A percentile compares a stretch with the other conserved stretches of the same genome.
These are phyloP conservation scores for Aaosphaeria arxii DNA, from an alignment of 2,329 filamentous ascomycete species.

Conservation along the genomic window DNA sequence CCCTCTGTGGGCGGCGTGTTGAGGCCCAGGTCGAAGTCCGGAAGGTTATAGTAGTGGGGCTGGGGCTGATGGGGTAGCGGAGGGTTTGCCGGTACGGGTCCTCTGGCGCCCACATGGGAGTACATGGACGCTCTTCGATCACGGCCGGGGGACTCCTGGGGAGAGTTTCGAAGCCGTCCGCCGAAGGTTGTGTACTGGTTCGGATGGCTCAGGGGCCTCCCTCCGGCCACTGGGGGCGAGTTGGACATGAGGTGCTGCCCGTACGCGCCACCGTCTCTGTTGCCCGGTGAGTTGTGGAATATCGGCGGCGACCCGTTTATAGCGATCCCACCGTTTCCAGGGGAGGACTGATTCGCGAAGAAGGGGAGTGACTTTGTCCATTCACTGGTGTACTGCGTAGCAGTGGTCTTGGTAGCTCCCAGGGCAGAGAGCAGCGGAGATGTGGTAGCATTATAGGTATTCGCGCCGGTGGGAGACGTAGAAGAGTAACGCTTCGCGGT, in stretches of 20 bases:
- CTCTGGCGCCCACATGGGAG: conserved; percentile 43
- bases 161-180: conserved; percentile 32
- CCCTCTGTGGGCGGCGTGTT: conserved; percentile 45
- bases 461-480: conserved; percentile 24
- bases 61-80: conserved; percentile 73
- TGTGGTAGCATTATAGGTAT: conserved; percentile 35
- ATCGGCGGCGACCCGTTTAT: conserved; percentile 46
- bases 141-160: conserved; percentile 29
- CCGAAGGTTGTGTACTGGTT: conserved; percentile 45
- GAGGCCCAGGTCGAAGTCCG: conserved; percentile 65
- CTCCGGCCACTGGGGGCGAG: conserved; percentile 28
- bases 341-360: conserved; percentile 42
- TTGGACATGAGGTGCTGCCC: conserved; percentile 40
- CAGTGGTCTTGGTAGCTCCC: conserved; percentile 33
- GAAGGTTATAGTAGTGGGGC: conserved; percentile 72
- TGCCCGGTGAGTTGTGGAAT: conserved; percentile 32
- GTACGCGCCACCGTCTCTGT: conserved; percentile 25
- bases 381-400: conserved; percentile 42
- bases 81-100: conserved; percentile 52
- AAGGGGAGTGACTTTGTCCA: conserved; percentile 46
- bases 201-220: conserved; percentile 45
- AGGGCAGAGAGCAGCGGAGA: conserved; percentile 39
- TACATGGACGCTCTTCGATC: conserved; percentile 53
- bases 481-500: conserved; percentile 33
- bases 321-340: conserved; percentile 38